These are phyloP conservation scores for Laetiporus sulphureus DNA, from an alignment of 1,284 basidiomycete species.

Conservation along the genomic window DNA sequence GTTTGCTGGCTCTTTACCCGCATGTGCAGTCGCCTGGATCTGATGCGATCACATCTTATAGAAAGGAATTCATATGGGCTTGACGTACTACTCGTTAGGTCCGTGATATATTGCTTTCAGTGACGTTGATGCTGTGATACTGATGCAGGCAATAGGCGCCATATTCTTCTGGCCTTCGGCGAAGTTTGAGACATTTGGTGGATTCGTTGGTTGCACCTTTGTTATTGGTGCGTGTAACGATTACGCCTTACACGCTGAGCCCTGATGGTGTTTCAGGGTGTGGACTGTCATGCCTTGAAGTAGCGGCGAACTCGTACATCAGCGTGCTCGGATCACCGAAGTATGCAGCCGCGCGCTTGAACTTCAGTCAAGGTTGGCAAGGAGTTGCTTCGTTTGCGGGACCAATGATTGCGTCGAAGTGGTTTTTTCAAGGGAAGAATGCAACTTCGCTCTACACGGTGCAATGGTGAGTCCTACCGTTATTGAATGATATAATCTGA, in stretches of 20 bases:
- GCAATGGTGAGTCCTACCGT: slow-evolving; percentile 47
- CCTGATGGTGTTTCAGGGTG: slow-evolving; percentile 42
- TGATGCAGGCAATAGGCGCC: slow-evolving; percentile 37
- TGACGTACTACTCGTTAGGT: slow-evolving; percentile 65
- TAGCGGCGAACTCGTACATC: slow-evolving; percentile 79
- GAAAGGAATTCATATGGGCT: slow-evolving; percentile 65
- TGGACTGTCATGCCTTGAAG: slow-evolving; percentile 63
- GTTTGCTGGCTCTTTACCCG: slow-evolving; percentile 22
- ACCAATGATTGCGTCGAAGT: slow-evolving; percentile 71
- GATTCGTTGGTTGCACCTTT: slow-evolving; percentile 70
- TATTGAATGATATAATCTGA: background rate
- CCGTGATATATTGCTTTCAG: slow-evolving; percentile 8
- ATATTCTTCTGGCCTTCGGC: slow-evolving; percentile 82
- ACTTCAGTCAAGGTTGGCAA: slow-evolving; percentile 81
- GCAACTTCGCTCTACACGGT: slow-evolving; percentile 59
- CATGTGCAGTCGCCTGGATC: background rate
- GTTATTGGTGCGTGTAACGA: slow-evolving; percentile 41
- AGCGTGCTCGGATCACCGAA: slow-evolving; percentile 60
- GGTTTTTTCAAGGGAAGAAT: slow-evolving; percentile 68
- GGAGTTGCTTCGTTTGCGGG: slow-evolving; percentile 76
- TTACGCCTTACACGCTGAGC: background rate
- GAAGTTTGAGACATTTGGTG: slow-evolving; percentile 58
- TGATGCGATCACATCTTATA: slow-evolving; percentile 16
- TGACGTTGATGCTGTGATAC: background rate
- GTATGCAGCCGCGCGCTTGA: slow-evolving; percentile 72